Evolutionary conservation across 2,329 filamentous ascomycete species (phyloP).

Genomic region (Botryotinia globosa): DNA sequence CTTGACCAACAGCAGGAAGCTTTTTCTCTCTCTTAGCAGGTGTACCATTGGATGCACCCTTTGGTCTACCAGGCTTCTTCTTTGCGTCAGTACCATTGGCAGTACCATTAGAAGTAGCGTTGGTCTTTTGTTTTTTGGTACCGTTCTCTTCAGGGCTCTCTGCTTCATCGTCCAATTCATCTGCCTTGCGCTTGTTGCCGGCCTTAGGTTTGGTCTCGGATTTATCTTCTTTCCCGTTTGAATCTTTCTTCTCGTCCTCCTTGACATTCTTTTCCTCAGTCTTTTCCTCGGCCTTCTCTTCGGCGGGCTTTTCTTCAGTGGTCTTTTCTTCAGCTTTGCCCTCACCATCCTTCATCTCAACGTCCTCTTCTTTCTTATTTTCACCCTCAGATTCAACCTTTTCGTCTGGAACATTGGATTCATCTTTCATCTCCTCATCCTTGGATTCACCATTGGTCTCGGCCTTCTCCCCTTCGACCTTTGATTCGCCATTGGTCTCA

Average conservation of each 20-base stretch:
- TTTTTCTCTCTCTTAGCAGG: constrained; percentile 35
- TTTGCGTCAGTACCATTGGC: constrained; percentile 25
- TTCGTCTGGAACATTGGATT: constrained; percentile 26
- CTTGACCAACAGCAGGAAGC: constrained; percentile 29
- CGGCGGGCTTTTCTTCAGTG: neutral
- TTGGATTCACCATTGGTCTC: constrained; percentile 26
- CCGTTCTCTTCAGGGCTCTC: constrained; percentile 25
- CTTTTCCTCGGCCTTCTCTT: neutral
- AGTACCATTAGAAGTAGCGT: constrained; percentile 17
- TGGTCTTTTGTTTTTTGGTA: constrained; percentile 29
- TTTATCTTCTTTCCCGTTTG: constrained; percentile 18
- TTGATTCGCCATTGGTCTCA: constrained; percentile 24
- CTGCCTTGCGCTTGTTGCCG: constrained; percentile 35
- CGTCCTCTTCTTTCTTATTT: constrained; percentile 25
- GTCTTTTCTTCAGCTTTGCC: constrained; percentile 28
- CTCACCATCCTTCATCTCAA: constrained; percentile 19
- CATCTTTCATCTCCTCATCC: constrained; percentile 24
- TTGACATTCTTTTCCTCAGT: constrained; percentile 31
- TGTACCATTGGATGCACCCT: constrained; percentile 20
- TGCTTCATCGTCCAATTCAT: constrained; percentile 26
- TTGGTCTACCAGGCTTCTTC: constrained; percentile 34
- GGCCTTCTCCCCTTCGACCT: constrained; percentile 24
- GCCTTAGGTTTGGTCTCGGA: constrained; percentile 23
- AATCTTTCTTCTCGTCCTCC: constrained; percentile 28
- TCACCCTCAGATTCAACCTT: constrained; percentile 23